Base-by-base conservation (phyloP, 2,329 filamentous ascomycete species). In the Colletotrichum sp. region DNA sequence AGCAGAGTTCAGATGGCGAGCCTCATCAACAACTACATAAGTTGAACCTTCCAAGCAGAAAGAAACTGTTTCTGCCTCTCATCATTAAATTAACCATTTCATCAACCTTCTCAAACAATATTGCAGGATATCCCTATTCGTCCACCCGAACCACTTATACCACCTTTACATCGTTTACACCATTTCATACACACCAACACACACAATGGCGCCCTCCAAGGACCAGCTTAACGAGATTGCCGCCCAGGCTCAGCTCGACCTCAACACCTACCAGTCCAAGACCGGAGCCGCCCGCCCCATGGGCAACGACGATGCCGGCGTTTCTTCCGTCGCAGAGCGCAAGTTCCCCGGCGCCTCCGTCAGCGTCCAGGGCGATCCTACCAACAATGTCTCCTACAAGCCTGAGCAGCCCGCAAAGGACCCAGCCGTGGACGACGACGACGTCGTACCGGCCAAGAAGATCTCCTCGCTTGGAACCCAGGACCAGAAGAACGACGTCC, bases 201-300 rank as follows among this genome's bases (percentile, higher is more conserved):
- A 34, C 56, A 73, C 58, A 74, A 84, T 84, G 82, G 78, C 78
- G 52, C 75, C 73, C 28, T 73, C 78, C 78, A 71, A 80, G 79
- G 81, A 85, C 34, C 82, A 86, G 74, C 84, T 87, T 71, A 83
- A 85, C 75, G 79, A 85, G 69, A 86, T 89, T 70, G 84, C 87
- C 71, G 81, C 84, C 38, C 80, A 87, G 78, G 87, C 88, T 59
- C 87, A 89, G 83, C 80, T 79, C 68, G 86, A 89, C 77, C 83
- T 89, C 71, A 89, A 89, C 83, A 85, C 82, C 14, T 87, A 88
- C 79, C 83, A 87, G 77, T 80, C 86, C 77, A 89, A 89, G 81
- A 88, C 87, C 3, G 87, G 88, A 69, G 81, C 81, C 10, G 83
- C 83, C 63, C 86, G 83, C 73, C 79, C 81, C 4, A 82, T 86